Conservation (phyloP, 768 basidiomycete genomes). For the Serendipita sp. region DNA sequence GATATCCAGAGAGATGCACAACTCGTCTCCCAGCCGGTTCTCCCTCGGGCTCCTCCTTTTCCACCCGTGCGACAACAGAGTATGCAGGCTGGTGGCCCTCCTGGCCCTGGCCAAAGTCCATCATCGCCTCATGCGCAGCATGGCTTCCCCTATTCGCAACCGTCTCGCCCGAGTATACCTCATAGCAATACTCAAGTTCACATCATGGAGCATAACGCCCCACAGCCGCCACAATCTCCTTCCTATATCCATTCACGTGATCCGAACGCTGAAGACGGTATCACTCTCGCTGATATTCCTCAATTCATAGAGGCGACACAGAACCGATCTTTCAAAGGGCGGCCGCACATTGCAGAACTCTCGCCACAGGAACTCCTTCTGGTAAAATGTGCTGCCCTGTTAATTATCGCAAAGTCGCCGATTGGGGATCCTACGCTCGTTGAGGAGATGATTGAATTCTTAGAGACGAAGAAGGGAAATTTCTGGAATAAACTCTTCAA, state of each 20-base stretch:
- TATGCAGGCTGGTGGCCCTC: slow-evolving; percentile 15
- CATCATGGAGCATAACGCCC: slow-evolving; percentile 63
- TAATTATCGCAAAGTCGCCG: slow-evolving; percentile 61
- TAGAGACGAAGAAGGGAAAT: slow-evolving; percentile 81
- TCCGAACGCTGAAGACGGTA: slow-evolving; percentile 47
- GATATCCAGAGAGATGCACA: slow-evolving; percentile 21
- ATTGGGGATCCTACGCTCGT: slow-evolving; percentile 71
- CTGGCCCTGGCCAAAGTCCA: slow-evolving; percentile 16
- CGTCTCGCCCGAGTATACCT: slow-evolving; percentile 29
- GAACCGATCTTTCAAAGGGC: slow-evolving; percentile 63
- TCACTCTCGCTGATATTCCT: slow-evolving; percentile 89
- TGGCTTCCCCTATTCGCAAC: slow-evolving; percentile 5
- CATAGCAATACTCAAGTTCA: slow-evolving; percentile 74
- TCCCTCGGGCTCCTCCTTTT: not conserved
- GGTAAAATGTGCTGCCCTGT: slow-evolving; percentile 79
- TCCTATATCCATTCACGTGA: not conserved
- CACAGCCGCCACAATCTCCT: not conserved
- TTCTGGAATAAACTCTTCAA: slow-evolving; percentile 98
- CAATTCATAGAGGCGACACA: slow-evolving; percentile 84
- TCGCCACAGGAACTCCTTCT: slow-evolving; percentile 74
- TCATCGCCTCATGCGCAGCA: slow-evolving; percentile 19
- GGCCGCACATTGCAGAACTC: slow-evolving; percentile 72
- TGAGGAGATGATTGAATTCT: slow-evolving; percentile 84
- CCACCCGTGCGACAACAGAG: slow-evolving; percentile 1
- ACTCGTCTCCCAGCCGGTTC: not conserved